These are phyloP conservation scores for Arctium lappa DNA, from an alignment of 129 eudicot genomes.

Conservation along the genomic window DNA sequence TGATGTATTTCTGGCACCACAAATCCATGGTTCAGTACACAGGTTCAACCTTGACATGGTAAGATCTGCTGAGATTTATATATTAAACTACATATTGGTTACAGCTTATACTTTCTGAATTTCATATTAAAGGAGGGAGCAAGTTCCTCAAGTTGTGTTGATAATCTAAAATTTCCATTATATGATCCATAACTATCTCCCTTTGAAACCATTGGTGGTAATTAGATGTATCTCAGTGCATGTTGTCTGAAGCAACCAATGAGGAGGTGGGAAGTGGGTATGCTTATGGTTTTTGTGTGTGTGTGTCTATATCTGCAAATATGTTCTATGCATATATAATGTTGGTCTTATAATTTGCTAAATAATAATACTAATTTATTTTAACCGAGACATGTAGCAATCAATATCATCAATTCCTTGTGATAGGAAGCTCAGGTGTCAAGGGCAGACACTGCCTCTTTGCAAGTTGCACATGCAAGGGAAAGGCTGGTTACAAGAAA, in stretches of 20 bases:
- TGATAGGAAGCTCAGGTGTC: too few species aligned
- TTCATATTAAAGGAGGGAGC: neutral
- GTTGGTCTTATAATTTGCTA: too few species aligned
- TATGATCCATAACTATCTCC: neutral
- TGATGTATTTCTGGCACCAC: slow-evolving; percentile 78
- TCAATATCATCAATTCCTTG: too few species aligned
- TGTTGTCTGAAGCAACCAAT: neutral
- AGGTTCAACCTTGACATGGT: slow-evolving; percentile 75
- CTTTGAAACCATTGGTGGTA: neutral
- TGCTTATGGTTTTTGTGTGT: neutral
- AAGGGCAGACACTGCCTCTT: too few species aligned
- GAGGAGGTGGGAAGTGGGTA: neutral
- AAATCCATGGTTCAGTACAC: slow-evolving; percentile 45
- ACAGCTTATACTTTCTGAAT: neutral
- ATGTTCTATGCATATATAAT: too few species aligned
- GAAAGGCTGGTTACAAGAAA: too few species aligned
- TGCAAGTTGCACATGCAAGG: too few species aligned
- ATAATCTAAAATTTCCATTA: neutral
- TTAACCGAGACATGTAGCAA: too few species aligned
- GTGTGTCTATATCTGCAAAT: neutral
- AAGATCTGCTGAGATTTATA: slow-evolving; percentile 8
- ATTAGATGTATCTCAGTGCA: neutral
- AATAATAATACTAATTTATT: too few species aligned
- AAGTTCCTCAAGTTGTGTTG: neutral
- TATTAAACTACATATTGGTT: neutral